phyloP scores from a whole-genome alignment of 148 eudicot genomes.

The Rhododendron ovatum region DNA sequence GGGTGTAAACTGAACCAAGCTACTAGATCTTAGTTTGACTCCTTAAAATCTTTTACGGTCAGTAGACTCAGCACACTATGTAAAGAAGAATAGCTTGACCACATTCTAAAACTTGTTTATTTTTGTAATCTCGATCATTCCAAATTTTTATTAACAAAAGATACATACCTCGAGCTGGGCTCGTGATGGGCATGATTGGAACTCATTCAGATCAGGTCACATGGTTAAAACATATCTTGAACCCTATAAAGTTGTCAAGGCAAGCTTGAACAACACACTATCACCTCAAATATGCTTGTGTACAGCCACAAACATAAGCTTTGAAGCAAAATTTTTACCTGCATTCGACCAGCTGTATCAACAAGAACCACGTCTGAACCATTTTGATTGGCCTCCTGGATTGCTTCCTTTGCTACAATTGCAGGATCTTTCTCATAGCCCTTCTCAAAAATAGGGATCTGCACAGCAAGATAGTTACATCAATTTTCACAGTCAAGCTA shows the following conservation, averaged over 20 bases:
- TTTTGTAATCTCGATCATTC: background rate
- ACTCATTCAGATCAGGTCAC: background rate
- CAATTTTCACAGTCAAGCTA: slow-evolving; percentile 1
- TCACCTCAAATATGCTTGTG: too few species aligned
- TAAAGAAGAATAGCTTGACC: background rate
- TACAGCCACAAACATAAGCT: too few species aligned
- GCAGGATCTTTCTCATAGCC: slow-evolving; percentile 99
- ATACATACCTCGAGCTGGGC: too few species aligned
- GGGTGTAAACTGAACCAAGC: background rate
- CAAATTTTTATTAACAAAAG: too few species aligned
- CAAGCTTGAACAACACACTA: too few species aligned
- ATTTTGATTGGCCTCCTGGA: slow-evolving; percentile 79
- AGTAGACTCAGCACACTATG: background rate
- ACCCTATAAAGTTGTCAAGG: too few species aligned
- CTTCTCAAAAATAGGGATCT: slow-evolving; percentile 97
- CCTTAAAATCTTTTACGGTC: background rate
- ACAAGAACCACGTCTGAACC: slow-evolving; percentile 98
- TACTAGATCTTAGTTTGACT: background rate
- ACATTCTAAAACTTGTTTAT: background rate
- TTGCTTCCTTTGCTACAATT: slow-evolving; percentile 93
- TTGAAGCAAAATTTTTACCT: slow-evolving; percentile 36
- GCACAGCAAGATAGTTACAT: slow-evolving; percentile 7
- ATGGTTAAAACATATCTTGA: too few species aligned
- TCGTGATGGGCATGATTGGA: background rate
- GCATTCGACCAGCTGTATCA: slow-evolving; percentile 99